phyloP scores from a whole-genome alignment of 1,284 basidiomycete species.

The Coniferiporia weirii region DNA sequence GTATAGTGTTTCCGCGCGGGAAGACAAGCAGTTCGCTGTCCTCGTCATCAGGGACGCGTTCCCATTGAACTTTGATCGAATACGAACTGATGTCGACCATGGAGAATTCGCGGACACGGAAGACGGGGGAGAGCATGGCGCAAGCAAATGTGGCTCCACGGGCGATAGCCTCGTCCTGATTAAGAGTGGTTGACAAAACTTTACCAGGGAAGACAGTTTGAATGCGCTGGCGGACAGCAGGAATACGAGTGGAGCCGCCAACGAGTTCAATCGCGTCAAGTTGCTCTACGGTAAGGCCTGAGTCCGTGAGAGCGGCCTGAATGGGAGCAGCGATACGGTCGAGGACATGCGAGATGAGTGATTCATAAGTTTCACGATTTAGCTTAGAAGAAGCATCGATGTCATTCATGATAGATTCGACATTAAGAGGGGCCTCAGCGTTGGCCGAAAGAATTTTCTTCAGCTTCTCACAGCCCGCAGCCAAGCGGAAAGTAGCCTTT shows the following conservation, averaged over 20 bases:
- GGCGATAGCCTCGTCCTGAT: conserved; percentile 92
- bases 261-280: conserved; percentile 66
- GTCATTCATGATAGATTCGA: conserved; percentile 93
- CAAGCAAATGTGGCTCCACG: conserved; percentile 93
- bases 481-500: conserved; percentile 88
- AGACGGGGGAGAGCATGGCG: conserved; percentile 90
- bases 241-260: conserved; percentile 64
- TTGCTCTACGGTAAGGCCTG: conserved; percentile 54
- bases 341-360: conserved; percentile 49
- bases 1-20: conserved; percentile 75
- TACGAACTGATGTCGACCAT: conserved; percentile 81
- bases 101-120: conserved; percentile 91
- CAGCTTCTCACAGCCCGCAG: conserved; percentile 70
- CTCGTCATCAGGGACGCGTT: conserved; percentile 68
- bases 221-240: conserved; percentile 64
- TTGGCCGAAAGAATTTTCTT: conserved; percentile 82
- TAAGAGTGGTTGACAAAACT: conserved; percentile 79
- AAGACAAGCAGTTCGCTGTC: conserved; percentile 88
- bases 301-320: conserved; percentile 49
- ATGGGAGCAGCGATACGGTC: conserved; percentile 51
- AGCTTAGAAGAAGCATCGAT: conserved; percentile 63
- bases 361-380: conserved; percentile 56
- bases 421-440: conserved; percentile 78
- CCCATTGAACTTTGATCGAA: conserved; percentile 87
- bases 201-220: conserved; percentile 62